A percentile compares a stretch with the other conserved stretches of the same genome.
phyloP scores from a whole-genome alignment of 202 grass and related monocot species.

The Schoenoplectus tabernaemontani region DNA sequence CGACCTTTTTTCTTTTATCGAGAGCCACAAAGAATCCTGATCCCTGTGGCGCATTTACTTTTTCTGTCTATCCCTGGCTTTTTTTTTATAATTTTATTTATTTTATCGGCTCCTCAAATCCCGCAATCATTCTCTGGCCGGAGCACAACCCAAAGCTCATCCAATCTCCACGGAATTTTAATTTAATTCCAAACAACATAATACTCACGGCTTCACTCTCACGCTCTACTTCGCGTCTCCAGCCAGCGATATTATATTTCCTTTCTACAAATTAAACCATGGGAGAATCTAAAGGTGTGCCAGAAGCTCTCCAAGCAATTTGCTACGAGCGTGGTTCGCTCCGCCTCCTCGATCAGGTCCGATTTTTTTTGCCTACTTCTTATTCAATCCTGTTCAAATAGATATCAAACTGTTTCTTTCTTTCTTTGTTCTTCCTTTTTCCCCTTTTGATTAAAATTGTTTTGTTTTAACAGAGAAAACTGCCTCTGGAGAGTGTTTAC shows the following conservation, averaged over 20 bases:
- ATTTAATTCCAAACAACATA: neutral
- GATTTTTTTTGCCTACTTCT: neutral
- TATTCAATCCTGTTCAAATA: neutral
- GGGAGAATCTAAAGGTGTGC: constrained; percentile 25
- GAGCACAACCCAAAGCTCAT: neutral
- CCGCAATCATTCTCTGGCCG: neutral
- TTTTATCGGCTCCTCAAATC: neutral
- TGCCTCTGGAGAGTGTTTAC: constrained; percentile 63
- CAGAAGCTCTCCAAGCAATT: constrained; percentile 52
- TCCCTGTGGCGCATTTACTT: neutral
- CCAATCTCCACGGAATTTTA: neutral
- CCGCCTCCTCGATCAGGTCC: constrained; percentile 89
- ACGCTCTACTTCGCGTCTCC: neutral
- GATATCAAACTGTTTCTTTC: neutral
- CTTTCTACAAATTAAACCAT: neutral
- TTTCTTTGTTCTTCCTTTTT: neutral
- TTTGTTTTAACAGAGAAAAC: constrained; percentile 46
- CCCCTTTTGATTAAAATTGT: neutral
- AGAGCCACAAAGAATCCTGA: neutral
- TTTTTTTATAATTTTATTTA: neutral
- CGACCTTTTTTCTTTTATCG: too few species aligned
- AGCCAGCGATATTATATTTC: neutral
- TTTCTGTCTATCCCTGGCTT: neutral
- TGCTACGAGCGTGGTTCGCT: constrained; percentile 60
- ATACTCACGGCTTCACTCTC: neutral